phyloP scores from a whole-genome alignment of 345 rosid species.

The Eucalyptus curtisii region DNA sequence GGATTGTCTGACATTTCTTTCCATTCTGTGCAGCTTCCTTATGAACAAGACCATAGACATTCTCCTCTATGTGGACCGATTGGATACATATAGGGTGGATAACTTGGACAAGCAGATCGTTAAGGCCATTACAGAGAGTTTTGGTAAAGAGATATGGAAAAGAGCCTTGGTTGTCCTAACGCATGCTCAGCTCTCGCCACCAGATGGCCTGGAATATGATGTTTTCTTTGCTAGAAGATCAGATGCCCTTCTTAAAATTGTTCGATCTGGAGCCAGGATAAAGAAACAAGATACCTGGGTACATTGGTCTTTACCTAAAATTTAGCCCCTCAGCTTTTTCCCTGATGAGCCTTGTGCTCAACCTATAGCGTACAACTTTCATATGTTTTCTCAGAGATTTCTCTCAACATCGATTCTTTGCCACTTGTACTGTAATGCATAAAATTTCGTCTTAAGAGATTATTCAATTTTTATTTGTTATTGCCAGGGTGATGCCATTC shows the following conservation, averaged over 20 bases:
- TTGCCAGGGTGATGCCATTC: slow-evolving; percentile 21
- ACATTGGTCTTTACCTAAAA: not conserved
- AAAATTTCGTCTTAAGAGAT: not conserved
- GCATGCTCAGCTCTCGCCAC: slow-evolving; percentile 84
- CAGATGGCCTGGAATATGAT: slow-evolving; percentile 63
- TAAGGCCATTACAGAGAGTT: slow-evolving; percentile 57
- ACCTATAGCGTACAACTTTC: not conserved
- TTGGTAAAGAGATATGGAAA: slow-evolving; percentile 79
- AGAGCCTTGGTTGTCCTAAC: slow-evolving; percentile 75
- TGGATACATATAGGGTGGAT: slow-evolving; percentile 82
- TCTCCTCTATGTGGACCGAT: slow-evolving; percentile 65
- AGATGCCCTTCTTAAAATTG: slow-evolving; percentile 50
- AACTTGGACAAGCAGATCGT: slow-evolving; percentile 71
- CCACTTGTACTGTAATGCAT: not conserved
- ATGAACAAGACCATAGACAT: slow-evolving; percentile 64
- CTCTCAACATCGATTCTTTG: not conserved
- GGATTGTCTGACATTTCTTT: not conserved
- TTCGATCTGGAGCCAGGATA: slow-evolving; percentile 38
- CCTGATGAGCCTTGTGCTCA: not conserved
- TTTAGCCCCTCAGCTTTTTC: not conserved
- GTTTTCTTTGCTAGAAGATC: slow-evolving; percentile 55
- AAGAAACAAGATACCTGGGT: slow-evolving; percentile 43
- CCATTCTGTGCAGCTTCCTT: slow-evolving; percentile 34
- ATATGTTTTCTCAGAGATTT: not conserved
- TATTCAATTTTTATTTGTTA: not conserved